Percentiles rank a stretch among this genome's conserved stretches.
These are phyloP conservation scores for Inga oerstediana DNA, from an alignment of 306 rosid genomes.

Conservation along the genomic window DNA sequence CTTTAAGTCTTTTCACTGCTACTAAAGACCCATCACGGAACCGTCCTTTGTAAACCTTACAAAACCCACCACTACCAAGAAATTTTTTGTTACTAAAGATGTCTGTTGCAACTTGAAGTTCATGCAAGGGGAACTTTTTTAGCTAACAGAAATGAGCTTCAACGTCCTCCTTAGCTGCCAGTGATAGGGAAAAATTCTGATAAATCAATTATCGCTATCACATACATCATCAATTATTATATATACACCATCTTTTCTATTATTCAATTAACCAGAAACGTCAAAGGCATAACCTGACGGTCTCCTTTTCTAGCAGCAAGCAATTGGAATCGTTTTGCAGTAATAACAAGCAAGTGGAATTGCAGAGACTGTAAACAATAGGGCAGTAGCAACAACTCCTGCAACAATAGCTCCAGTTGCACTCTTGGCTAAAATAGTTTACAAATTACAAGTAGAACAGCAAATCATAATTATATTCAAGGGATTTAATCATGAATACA, in stretches of 20 bases:
- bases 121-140: constrained; percentile 31
- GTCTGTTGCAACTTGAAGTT: constrained; percentile 27
- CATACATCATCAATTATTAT: background rate
- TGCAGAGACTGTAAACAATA: constrained; percentile 69
- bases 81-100: constrained; percentile 15
- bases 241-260: background rate
- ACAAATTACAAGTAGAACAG: background rate
- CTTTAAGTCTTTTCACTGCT: constrained; percentile 38
- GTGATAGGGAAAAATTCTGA: background rate
- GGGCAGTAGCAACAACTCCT: constrained; percentile 78
- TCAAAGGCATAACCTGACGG: constrained; percentile 65
- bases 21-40: constrained; percentile 25
- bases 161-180: constrained; percentile 30
- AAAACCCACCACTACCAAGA: constrained; percentile 26
- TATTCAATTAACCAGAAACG: constrained; percentile 66
- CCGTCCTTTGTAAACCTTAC: constrained; percentile 33
- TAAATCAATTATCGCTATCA: constrained; percentile 21
- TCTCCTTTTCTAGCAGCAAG: constrained; percentile 46
- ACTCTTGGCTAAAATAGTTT: constrained; percentile 43
- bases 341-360: constrained; percentile 59
- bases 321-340: no score
- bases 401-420: constrained; percentile 74
- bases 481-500: no score
- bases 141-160: constrained; percentile 34
- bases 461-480: background rate